phyloP scores from a whole-genome alignment of 1,284 basidiomycete species.

The Schizophyllum amplum region DNA sequence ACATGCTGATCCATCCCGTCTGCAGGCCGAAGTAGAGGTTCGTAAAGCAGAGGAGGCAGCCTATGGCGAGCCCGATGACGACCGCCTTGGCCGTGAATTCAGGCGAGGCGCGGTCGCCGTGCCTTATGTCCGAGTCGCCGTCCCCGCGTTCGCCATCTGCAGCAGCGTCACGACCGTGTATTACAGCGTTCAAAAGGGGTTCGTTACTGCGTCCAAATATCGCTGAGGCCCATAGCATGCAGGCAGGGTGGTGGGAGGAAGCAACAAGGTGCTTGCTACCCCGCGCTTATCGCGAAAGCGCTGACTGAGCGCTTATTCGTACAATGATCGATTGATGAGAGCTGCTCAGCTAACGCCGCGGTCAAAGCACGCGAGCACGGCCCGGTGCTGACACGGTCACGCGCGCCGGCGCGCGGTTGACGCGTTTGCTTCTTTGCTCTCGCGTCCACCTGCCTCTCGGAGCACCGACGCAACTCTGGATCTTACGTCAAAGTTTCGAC shows the following conservation, averaged over 20 bases:
- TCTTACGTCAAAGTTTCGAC: too few relatives aligned
- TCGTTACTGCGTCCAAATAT: neutral
- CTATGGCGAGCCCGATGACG: constrained; percentile 53
- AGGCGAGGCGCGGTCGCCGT: neutral
- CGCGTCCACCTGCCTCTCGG: too few relatives aligned
- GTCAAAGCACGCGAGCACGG: too few relatives aligned
- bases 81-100: constrained; percentile 37
- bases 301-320: neutral
- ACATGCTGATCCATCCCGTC: constrained; percentile 74
- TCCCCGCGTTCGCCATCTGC: neutral
- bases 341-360: too few relatives aligned
- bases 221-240: neutral
- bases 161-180: neutral
- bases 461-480: too few relatives aligned
- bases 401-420: too few relatives aligned
- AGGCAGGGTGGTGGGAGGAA: neutral
- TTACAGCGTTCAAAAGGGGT: neutral
- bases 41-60: constrained; percentile 69
- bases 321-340: neutral
- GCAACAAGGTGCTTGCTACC: neutral
- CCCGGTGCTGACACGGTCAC: too few relatives aligned
- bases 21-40: constrained; percentile 74
- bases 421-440: too few relatives aligned
- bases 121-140: neutral
- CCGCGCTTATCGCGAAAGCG: neutral